These are phyloP conservation scores for Coriolopsis trogii DNA, from an alignment of 1,284 basidiomycete genomes.

Conservation along the genomic window DNA sequence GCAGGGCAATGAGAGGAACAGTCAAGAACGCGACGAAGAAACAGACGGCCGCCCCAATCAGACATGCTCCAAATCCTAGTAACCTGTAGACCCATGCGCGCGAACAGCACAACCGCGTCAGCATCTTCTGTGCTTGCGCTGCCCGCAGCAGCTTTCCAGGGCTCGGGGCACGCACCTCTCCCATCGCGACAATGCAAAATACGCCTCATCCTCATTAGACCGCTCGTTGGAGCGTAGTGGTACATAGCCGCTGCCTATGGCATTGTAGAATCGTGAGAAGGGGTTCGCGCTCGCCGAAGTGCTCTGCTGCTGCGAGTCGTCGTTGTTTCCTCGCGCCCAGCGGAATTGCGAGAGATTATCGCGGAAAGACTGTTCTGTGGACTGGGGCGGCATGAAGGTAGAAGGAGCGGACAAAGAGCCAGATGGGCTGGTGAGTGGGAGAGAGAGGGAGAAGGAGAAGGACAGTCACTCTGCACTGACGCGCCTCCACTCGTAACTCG, in stretches of 20 bases:
- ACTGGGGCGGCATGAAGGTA: conserved; percentile 18
- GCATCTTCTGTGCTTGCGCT: neutral
- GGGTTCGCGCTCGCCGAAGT: conserved; percentile 46
- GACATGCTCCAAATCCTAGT: conserved; percentile 91
- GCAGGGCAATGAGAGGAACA: conserved; percentile 81
- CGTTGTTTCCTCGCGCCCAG: conserved; percentile 78
- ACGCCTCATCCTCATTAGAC: conserved; percentile 96
- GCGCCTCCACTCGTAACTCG: no score
- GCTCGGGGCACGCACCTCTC: conserved; percentile 60
- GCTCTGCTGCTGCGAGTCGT: conserved; percentile 64
- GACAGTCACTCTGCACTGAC: no score
- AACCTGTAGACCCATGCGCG: conserved; percentile 50
- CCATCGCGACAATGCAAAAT: conserved; percentile 91
- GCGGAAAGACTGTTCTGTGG: conserved; percentile 70
- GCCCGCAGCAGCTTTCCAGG: neutral
- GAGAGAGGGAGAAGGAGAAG: conserved; percentile 12
- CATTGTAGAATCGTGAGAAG: conserved; percentile 79
- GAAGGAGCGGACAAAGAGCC: neutral
- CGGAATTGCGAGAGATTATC: conserved; percentile 79
- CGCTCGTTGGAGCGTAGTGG: conserved; percentile 84
- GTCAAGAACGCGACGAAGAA: conserved; percentile 96
- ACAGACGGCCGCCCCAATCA: conserved; percentile 90
- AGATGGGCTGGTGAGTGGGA: neutral
- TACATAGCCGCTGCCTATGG: conserved; percentile 81
- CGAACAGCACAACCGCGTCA: neutral